Base-by-base conservation (phyloP, 305 asterid species). In the Galium porrigens region DNA sequence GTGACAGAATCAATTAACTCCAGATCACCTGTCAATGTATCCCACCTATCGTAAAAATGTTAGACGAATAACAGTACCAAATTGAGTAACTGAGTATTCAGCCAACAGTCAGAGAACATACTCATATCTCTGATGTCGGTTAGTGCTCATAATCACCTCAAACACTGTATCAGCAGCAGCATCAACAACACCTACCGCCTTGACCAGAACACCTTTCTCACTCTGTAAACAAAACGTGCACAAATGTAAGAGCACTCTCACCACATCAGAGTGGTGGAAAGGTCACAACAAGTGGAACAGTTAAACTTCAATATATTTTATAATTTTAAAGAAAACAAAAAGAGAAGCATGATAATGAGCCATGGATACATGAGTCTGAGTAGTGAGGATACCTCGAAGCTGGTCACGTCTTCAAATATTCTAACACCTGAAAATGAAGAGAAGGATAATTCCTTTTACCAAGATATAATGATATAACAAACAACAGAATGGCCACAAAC, bases 111-210 rank as follows among this genome's bases (percentile, higher is more conserved):
- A 18, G 67, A 70, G 64, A 10, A 79, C 94, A 76, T 77, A 90
- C 97, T 94, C 96, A 64, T 88, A 90, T 94, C 99, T 88, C 76
- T 62, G 80, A 51, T 71, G 95, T 69, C 84, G 89, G 63, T 88
- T 92, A 71, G 84, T 83, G 79, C 78, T 83, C 79, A 90, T 70
- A 67, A 94, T 76, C 73, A 90, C 83, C 48, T 90, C 96, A 76
- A 94, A 94, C 49, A 88, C 95, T 61, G 96, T 84, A 78, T 90
- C 94, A 70, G 97, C 92, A 84, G 80, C 84, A 11, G 99, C 99
- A 69, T 87, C 91, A 69, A 90, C 87, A 66, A 94, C 96, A 58
- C 84, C 99, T 68, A 94, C 95, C 49, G 99, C 95, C 84, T 94
- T 90, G 79, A 90, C 96, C 72, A 94, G 80, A 69, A 86, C 73